These are phyloP conservation scores for Thraustochytrium sp. DNA, from an alignment of 352 stramenopile genomes.

Conservation along the genomic window DNA sequence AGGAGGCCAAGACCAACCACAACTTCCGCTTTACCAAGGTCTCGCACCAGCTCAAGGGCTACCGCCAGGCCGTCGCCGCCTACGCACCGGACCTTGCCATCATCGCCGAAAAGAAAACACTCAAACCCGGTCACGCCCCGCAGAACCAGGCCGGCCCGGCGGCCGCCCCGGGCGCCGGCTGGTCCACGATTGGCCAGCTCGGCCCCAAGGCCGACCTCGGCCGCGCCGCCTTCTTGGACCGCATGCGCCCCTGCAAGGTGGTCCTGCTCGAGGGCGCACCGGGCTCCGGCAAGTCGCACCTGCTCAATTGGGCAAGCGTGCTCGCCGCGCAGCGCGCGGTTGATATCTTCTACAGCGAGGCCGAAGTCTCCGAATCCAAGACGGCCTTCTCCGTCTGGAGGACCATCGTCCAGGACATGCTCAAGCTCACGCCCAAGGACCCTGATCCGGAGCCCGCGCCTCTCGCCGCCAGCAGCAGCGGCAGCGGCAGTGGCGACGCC, in stretches of 20 bases:
- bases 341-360: conserved; percentile 12
- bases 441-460: background rate
- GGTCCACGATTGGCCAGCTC: background rate
- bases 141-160: background rate
- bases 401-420: conserved; percentile 22
- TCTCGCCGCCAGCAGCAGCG: background rate
- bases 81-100: background rate
- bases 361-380: conserved; percentile 23
- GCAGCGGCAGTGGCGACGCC: too few species aligned
- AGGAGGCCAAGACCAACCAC: conserved; percentile 59
- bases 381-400: conserved; percentile 28
- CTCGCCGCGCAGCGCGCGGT: background rate
- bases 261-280: background rate
- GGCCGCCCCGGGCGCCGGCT: background rate
- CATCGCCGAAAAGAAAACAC: conserved; percentile 11
- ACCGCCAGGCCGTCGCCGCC: conserved; percentile 45
- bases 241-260: background rate
- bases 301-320: background rate
- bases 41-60: conserved; percentile 66
- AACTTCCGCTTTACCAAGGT: conserved; percentile 56
- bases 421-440: conserved; percentile 7
- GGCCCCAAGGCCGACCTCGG: background rate
- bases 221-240: background rate
- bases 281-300: conserved; percentile 1
- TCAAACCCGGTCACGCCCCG: background rate